These are phyloP conservation scores for Aspergillus quadricinctus DNA, from an alignment of 2,329 filamentous ascomycete genomes.

Conservation along the genomic window DNA sequence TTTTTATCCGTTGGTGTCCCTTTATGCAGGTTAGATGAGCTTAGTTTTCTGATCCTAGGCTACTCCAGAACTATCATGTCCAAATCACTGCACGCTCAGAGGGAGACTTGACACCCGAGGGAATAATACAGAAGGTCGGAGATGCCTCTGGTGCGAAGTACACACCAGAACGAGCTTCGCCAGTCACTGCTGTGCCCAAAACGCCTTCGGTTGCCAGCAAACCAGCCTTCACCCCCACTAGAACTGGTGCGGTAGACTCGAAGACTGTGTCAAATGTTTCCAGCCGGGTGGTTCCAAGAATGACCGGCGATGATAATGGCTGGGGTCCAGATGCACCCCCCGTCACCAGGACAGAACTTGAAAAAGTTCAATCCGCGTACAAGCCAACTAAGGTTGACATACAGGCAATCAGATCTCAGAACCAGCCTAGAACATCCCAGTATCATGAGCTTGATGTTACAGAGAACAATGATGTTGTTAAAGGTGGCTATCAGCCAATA, in stretches of 20 bases:
- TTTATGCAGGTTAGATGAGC: not conserved
- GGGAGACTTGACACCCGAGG: conserved; percentile 78
- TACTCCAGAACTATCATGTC: conserved; percentile 76
- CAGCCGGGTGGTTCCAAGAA: conserved; percentile 47
- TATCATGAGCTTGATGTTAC: conserved; percentile 46
- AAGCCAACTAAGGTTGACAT: conserved; percentile 95
- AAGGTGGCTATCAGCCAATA: conserved; percentile 84
- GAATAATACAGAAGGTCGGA: conserved; percentile 86
- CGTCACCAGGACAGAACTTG: conserved; percentile 76
- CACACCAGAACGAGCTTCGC: conserved; percentile 61
- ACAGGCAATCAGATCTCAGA: conserved; percentile 72
- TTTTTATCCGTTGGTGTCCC: conserved; percentile 65
- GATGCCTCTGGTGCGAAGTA: conserved; percentile 96
- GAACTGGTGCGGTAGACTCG: conserved; percentile 54
- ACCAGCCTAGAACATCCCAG: conserved; percentile 54
- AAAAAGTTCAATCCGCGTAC: conserved; percentile 91
- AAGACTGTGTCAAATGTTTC: conserved; percentile 60
- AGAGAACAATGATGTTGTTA: conserved; percentile 62
- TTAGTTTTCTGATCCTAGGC: conserved; percentile 1
- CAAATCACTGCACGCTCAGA: conserved; percentile 95
- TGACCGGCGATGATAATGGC: conserved; percentile 72
- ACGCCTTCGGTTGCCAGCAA: conserved; percentile 73
- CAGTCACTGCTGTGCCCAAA: conserved; percentile 49
- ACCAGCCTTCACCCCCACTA: conserved; percentile 81
- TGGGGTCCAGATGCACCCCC: conserved; percentile 95